Percentiles rank a stretch among this genome's conserved stretches.
Conservation (phyloP, 768 basidiomycete genomes). For the Obba rivulosa region DNA sequence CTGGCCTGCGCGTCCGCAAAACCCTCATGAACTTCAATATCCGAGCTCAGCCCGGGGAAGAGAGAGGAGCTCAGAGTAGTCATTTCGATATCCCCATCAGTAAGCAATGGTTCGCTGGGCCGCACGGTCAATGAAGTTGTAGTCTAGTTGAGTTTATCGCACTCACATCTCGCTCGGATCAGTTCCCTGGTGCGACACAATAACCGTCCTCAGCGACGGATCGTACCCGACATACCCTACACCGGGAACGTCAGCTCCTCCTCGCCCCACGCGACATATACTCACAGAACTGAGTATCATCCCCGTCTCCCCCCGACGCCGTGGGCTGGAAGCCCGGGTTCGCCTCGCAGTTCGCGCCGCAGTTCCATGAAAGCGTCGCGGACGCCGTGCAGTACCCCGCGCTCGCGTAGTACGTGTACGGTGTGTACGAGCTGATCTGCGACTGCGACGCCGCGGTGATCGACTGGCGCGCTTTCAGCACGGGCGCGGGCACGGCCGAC, state of each 20-base stretch:
- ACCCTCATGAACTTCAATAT: conserved; percentile 41
- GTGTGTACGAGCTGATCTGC: conserved; percentile 24
- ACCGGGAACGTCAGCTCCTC: not conserved
- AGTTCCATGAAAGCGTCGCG: conserved; percentile 22
- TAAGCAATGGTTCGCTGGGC: conserved; percentile 32
- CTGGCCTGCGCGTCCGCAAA: conserved; percentile 39
- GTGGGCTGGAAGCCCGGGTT: conserved; percentile 43
- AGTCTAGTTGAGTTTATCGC: too few species aligned
- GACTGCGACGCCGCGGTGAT: conserved; percentile 19
- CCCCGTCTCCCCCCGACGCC: conserved; percentile 44
- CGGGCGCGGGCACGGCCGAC: conserved; percentile 1
- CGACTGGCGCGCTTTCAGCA: conserved; percentile 8
- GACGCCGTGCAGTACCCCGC: conserved; percentile 27
- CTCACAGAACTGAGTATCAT: conserved; percentile 37
- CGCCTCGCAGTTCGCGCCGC: conserved; percentile 38
- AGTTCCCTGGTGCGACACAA: conserved; percentile 36
- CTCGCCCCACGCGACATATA: not conserved
- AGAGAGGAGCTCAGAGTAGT: conserved; percentile 30
- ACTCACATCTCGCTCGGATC: conserved; percentile 26
- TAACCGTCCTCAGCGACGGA: conserved; percentile 28
- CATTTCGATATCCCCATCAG: conserved; percentile 37
- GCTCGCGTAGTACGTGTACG: conserved; percentile 26
- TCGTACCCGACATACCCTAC: conserved; percentile 54
- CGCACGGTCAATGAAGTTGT: not conserved
- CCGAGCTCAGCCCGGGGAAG: conserved; percentile 44